Evolutionary conservation across 129 eudicot genomes (phyloP).

Genomic region (Tagetes erecta): DNA sequence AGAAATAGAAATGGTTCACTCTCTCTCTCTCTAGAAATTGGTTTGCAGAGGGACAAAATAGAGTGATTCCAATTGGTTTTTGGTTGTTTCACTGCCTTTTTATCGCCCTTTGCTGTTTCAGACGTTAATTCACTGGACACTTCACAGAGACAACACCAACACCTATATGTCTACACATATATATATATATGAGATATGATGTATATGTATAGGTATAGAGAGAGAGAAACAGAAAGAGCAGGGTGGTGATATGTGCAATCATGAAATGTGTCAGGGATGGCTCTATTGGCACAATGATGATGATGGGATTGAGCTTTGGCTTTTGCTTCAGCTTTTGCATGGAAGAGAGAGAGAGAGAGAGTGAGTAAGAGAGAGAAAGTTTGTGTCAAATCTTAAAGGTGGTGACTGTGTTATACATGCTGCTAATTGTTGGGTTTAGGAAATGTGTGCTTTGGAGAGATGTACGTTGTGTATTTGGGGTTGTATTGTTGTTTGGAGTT

Average conservation of each 20-base stretch:
- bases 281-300: slow-evolving; percentile 73
- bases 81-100: slow-evolving; percentile 42
- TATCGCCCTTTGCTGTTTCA: slow-evolving; percentile 32
- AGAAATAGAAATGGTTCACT: slow-evolving; percentile 12
- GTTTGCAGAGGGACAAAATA: slow-evolving; percentile 46
- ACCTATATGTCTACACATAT: slow-evolving; percentile 36
- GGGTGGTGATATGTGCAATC: slow-evolving; percentile 52
- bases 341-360: slow-evolving; percentile 34
- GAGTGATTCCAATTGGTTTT: slow-evolving; percentile 35
- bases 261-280: slow-evolving; percentile 67
- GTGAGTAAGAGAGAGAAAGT: background rate
- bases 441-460: background rate
- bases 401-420: slow-evolving; percentile 15
- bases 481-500: slow-evolving; percentile 10
- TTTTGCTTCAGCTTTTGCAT: slow-evolving; percentile 50
- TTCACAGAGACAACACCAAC: slow-evolving; percentile 37
- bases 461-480: background rate
- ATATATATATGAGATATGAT: background rate
- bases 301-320: slow-evolving; percentile 61
- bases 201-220: slow-evolving; percentile 28
- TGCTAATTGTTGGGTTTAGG: background rate
- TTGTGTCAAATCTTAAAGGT: slow-evolving; percentile 27
- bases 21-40: background rate
- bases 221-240: slow-evolving; percentile 9
- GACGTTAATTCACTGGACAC: slow-evolving; percentile 41